phyloP scores from a whole-genome alignment of 306 rosid species.

The Purshia tridentata region DNA sequence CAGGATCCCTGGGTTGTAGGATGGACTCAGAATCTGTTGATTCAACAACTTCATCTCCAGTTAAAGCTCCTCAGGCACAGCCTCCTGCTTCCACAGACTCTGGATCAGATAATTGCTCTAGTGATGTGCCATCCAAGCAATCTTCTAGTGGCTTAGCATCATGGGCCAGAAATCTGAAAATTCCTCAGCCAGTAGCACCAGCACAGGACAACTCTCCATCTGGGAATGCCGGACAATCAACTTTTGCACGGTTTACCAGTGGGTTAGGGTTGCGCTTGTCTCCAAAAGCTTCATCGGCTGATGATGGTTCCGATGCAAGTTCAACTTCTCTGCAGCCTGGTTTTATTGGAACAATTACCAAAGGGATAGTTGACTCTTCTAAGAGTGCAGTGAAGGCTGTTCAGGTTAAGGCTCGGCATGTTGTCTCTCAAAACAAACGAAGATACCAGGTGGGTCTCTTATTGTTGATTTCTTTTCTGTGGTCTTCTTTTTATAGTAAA shows the following conservation, averaged over 20 bases:
- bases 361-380: conserved; percentile 87
- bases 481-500: not conserved
- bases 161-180: conserved; percentile 85
- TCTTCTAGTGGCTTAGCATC: conserved; percentile 70
- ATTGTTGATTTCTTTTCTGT: conserved; percentile 13
- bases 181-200: conserved; percentile 64
- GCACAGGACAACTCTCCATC: conserved; percentile 61
- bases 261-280: conserved; percentile 79
- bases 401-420: conserved; percentile 97
- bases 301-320: conserved; percentile 51
- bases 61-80: conserved; percentile 39
- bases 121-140: conserved; percentile 43
- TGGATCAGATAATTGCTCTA: conserved; percentile 44
- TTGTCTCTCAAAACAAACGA: conserved; percentile 94
- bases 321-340: conserved; percentile 55
- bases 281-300: conserved; percentile 61
- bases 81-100: conserved; percentile 40
- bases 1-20: conserved; percentile 20
- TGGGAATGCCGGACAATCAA: conserved; percentile 70
- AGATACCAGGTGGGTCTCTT: conserved; percentile 77
- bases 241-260: conserved; percentile 86
- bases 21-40: conserved; percentile 71
- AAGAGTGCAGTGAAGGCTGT: conserved; percentile 97
- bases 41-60: conserved; percentile 40
- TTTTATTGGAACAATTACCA: conserved; percentile 74